Percentiles rank a stretch among this genome's conserved stretches.
Conservation (phyloP, 2,329 filamentous ascomycete species). For the Diaporthe velutina region DNA sequence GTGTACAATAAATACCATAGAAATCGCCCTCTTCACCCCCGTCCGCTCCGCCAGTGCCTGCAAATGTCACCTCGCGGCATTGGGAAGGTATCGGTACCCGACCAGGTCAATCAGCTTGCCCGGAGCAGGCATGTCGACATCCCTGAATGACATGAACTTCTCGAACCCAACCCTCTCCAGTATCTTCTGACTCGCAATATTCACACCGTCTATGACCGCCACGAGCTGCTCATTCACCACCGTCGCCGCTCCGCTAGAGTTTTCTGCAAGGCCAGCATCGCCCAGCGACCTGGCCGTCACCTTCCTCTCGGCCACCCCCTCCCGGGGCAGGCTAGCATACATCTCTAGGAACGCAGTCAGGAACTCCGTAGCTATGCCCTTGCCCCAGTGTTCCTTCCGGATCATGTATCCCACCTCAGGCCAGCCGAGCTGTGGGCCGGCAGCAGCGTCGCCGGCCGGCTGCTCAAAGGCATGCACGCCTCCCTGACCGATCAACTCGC, state of each 20-base stretch:
- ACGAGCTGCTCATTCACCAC: constrained; percentile 57
- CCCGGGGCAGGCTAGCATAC: constrained; percentile 65
- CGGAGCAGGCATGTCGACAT: constrained; percentile 43
- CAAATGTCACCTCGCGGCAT: constrained; percentile 45
- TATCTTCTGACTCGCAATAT: constrained; percentile 67
- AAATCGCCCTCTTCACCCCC: neutral
- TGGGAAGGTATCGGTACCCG: constrained; percentile 44
- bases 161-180: constrained; percentile 69
- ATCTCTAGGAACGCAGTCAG: constrained; percentile 58
- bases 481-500: constrained; percentile 65
- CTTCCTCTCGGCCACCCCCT: constrained; percentile 54
- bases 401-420: constrained; percentile 72
- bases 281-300: constrained; percentile 54
- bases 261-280: constrained; percentile 41
- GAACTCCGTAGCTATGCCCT: constrained; percentile 70
- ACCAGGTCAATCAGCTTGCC: constrained; percentile 40
- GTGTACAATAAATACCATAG: neutral
- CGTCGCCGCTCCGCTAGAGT: too few relatives aligned
- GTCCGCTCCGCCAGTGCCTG: neutral
- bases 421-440: constrained; percentile 52
- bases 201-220: constrained; percentile 62
- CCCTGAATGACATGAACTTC: constrained; percentile 49
- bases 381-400: constrained; percentile 65
- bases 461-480: constrained; percentile 54
- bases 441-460: constrained; percentile 50